phyloP scores from a whole-genome alignment of 1,139 yeast species.

The Magnusiomyces sp. region DNA sequence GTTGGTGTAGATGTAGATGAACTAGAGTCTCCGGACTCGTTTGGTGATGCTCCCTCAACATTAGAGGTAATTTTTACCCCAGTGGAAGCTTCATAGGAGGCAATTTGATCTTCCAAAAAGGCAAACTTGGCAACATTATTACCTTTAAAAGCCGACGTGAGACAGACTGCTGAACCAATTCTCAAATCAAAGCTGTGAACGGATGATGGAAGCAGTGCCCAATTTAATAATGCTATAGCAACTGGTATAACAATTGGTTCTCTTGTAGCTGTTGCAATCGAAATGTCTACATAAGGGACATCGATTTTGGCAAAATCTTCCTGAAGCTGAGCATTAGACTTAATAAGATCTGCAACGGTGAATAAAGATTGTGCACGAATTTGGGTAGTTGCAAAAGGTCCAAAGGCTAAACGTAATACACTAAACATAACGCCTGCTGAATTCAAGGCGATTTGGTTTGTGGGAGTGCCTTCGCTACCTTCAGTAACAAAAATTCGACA shows the following conservation, averaged over 20 bases:
- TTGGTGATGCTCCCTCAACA: slow-evolving; percentile 5
- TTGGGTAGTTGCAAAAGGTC: slow-evolving; percentile 48
- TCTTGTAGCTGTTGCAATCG: slow-evolving; percentile 41
- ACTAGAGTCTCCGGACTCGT: not conserved
- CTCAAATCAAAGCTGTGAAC: slow-evolving; percentile 79
- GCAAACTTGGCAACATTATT: slow-evolving; percentile 51
- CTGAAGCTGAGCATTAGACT: slow-evolving; percentile 57
- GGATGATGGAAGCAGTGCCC: slow-evolving; percentile 73
- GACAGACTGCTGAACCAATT: slow-evolving; percentile 55
- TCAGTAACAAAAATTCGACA: slow-evolving; percentile 66
- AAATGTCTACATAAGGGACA: slow-evolving; percentile 85
- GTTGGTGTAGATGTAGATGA: not conserved
- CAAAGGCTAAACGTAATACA: slow-evolving; percentile 61
- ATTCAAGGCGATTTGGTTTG: slow-evolving; percentile 57
- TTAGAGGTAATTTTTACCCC: slow-evolving; percentile 14
- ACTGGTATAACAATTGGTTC: slow-evolving; percentile 48
- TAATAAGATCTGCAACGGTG: slow-evolving; percentile 69
- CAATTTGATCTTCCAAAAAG: slow-evolving; percentile 59
- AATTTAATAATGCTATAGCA: slow-evolving; percentile 62
- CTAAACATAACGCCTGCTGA: slow-evolving; percentile 56
- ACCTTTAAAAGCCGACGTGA: slow-evolving; percentile 60
- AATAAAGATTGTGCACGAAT: slow-evolving; percentile 61
- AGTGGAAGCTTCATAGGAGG: slow-evolving; percentile 32
- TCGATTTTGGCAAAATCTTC: slow-evolving; percentile 68
- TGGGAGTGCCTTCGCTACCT: slow-evolving; percentile 56